A percentile compares a stretch with the other conserved stretches of the same genome.
Conservation (phyloP, 306 rosid genomes). For the Cucurbita pepo region DNA sequence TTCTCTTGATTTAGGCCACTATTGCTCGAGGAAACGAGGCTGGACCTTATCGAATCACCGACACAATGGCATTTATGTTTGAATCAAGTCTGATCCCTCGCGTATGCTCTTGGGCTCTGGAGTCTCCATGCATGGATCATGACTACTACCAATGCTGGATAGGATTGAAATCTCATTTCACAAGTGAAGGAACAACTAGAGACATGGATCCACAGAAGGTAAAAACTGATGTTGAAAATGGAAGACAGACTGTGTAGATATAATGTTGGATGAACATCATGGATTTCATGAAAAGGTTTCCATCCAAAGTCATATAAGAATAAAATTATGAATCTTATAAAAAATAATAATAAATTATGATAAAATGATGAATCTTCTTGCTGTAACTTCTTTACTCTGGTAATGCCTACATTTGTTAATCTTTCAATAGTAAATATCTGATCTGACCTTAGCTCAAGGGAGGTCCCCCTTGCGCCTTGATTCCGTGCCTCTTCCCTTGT, state of each 20-base stretch:
- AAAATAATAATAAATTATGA: not conserved
- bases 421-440: not conserved
- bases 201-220: conserved; percentile 7
- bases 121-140: conserved; percentile 63
- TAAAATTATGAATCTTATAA: not conserved
- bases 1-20: conserved; percentile 36
- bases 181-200: not conserved
- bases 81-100: conserved; percentile 81
- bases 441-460: not conserved
- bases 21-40: conserved; percentile 45
- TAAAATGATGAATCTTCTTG: not conserved
- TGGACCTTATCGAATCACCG: conserved; percentile 47
- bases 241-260: not conserved
- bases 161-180: conserved; percentile 66
- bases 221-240: not conserved
- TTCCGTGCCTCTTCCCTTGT: not conserved
- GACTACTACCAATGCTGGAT: conserved; percentile 93
- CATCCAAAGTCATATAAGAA: not conserved
- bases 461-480: not conserved
- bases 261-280: not conserved
- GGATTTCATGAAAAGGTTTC: not conserved
- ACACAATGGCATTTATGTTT: conserved; percentile 89
- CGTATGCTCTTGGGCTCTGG: conserved; percentile 50
- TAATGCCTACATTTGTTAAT: not conserved
- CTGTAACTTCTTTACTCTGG: not conserved